Base-by-base conservation (phyloP, 2,329 filamentous ascomycete genomes). In the Hymenoscyphus repandus region DNA sequence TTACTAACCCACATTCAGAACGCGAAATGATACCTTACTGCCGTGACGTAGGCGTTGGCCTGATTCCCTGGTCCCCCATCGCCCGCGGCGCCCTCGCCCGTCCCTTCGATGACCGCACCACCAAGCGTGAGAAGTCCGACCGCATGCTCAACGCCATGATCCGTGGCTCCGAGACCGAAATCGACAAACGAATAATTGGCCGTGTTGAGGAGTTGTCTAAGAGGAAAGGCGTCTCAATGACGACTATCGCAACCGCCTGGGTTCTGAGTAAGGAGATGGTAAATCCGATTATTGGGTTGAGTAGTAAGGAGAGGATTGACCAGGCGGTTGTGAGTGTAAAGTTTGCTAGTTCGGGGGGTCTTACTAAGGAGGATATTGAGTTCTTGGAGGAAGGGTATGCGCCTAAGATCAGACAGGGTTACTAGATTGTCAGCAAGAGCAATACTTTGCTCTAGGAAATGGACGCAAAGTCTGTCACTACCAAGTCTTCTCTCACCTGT, bases 221-320 rank as follows among this genome's bases (percentile, higher is more conserved):
- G 59, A 79, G 77, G 69, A 75, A 74, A 59, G 73, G 71, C 0
- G 71, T 77, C 57, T 77, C 70, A 52, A 84, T 84, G 80, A 74
- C 77, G 37, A 72, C 77, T 53, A 72, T 84, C 34, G 77, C 79
- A 1, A 73, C 78, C 42, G 79, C 79, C 5, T 85, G 80, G 80
- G 66, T 69, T 12, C 51, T 77, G 51, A 42, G 49, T 12, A 68
- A 71, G 51, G 68, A 70, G 51, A 69, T 70, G 50, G 70, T 70
- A 2, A 72, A 69, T 52, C 78, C 78, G 0, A 81, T 81, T 56
- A 64, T 80, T 50, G 78, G 79, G 0, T 63, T 82, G 41, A 71
- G 66, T 44, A 79, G 68, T 47, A 70, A 72, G 52, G 68, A 72
- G 58, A 67, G 77, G 40, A 75, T 82, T 49, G 75, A 80, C 52